phyloP scores from a whole-genome alignment of 2,329 filamentous ascomycete species.

The Aureobasidium sp. region DNA sequence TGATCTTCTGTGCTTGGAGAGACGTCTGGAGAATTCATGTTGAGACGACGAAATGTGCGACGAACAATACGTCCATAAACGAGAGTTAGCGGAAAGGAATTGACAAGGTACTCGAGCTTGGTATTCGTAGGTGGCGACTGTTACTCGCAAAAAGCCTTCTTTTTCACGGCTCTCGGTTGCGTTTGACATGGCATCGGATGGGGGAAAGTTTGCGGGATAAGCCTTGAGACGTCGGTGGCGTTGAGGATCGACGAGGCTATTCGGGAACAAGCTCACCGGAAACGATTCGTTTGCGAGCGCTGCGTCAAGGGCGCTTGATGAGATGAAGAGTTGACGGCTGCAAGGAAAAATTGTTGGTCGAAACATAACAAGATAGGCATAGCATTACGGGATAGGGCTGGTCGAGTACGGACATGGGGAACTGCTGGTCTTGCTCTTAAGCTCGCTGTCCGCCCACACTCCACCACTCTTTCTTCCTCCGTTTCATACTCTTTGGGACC shows the following conservation, averaged over 20 bases:
- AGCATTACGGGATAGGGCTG: not conserved
- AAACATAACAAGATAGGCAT: not conserved
- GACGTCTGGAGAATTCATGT: not conserved
- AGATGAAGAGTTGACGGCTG: not conserved
- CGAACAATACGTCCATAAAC: not conserved
- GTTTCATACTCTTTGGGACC: not conserved
- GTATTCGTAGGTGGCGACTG: not conserved
- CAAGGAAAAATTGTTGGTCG: conserved; percentile 6
- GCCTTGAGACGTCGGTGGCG: not conserved
- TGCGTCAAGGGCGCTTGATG: not conserved
- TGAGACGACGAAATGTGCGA: not conserved
- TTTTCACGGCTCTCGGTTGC: not conserved
- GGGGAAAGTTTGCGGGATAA: not conserved
- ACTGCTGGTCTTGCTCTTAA: not conserved
- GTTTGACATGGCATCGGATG: not conserved
- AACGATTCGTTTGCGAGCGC: not conserved
- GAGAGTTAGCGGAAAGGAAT: not conserved
- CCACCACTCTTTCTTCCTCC: not conserved
- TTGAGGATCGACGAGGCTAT: not conserved
- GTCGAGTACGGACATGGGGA: not conserved
- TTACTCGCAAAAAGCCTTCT: not conserved
- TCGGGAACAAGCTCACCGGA: not conserved
- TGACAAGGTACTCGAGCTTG: not conserved
- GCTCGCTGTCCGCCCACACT: not conserved
- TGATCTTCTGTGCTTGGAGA: not conserved